Conservation (phyloP, 768 basidiomycete genomes). For the Mrakia hoshinonis region DNA sequence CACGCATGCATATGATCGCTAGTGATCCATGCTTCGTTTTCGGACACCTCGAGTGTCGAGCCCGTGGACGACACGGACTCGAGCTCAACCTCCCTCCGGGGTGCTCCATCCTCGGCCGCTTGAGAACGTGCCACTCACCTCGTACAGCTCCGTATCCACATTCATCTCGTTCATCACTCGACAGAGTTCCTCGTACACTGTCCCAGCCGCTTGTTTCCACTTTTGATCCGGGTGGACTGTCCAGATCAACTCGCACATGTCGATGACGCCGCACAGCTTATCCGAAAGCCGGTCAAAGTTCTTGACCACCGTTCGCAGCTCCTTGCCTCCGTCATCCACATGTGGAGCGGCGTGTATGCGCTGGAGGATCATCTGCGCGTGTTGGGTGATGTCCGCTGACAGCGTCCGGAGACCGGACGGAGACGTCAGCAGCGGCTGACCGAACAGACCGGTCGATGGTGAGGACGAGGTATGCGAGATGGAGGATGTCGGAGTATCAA, state of each 20-base stretch:
- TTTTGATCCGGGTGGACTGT: slow-evolving; percentile 80
- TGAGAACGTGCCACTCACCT: slow-evolving; percentile 61
- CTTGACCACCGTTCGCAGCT: slow-evolving; percentile 80
- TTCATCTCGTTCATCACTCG: slow-evolving; percentile 97
- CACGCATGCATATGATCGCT: too few species aligned
- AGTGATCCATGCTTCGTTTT: too few species aligned
- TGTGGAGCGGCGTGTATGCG: slow-evolving; percentile 57
- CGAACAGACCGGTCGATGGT: slow-evolving; percentile 67
- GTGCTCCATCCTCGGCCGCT: too few species aligned
- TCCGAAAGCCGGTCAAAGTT: slow-evolving; percentile 94
- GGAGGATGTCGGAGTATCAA: slow-evolving; percentile 13
- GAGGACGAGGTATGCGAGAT: slow-evolving; percentile 1
- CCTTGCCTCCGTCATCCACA: slow-evolving; percentile 50
- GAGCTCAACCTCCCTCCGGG: too few species aligned
- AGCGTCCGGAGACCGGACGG: slow-evolving; percentile 63
- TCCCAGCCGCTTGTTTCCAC: slow-evolving; percentile 78
- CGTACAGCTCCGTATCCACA: slow-evolving; percentile 80
- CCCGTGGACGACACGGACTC: too few species aligned
- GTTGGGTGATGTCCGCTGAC: slow-evolving; percentile 66
- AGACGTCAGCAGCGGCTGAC: slow-evolving; percentile 60
- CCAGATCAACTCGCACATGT: slow-evolving; percentile 85
- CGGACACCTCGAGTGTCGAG: too few species aligned
- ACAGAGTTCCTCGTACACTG: slow-evolving; percentile 81
- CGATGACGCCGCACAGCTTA: slow-evolving; percentile 89
- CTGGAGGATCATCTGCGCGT: slow-evolving; percentile 72